phyloP scores from a whole-genome alignment of 2,329 filamentous ascomycete genomes.

The Tolypocladium tundrense region DNA sequence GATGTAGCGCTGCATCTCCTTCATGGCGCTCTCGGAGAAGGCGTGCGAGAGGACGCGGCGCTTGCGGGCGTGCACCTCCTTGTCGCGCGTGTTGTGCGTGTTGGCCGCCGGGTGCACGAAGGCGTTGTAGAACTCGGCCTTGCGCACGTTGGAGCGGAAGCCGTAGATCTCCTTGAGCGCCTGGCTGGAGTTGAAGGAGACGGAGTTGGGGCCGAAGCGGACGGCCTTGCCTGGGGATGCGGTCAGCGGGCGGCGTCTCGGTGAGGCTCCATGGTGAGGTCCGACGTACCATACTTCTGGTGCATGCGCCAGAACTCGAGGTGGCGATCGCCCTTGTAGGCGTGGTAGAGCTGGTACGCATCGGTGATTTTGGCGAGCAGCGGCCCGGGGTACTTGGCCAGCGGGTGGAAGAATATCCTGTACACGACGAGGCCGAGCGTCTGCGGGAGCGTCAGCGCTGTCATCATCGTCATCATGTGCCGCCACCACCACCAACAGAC shows the following conservation, averaged over 20 bases:
- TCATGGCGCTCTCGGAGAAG: slow-evolving; percentile 56
- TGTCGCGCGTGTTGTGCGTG: slow-evolving; percentile 64
- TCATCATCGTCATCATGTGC: neutral
- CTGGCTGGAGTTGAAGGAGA: slow-evolving; percentile 65
- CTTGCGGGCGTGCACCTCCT: slow-evolving; percentile 59
- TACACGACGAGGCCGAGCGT: slow-evolving; percentile 37
- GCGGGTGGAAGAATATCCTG: slow-evolving; percentile 51
- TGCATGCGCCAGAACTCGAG: slow-evolving; percentile 64
- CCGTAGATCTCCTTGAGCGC: slow-evolving; percentile 60
- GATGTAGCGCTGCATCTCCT: slow-evolving; percentile 59
- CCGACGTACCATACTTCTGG: slow-evolving; percentile 51
- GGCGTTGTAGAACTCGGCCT: slow-evolving; percentile 63
- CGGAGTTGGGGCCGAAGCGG: slow-evolving; percentile 67
- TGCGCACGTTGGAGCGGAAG: slow-evolving; percentile 52
- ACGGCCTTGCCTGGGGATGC: slow-evolving; percentile 44
- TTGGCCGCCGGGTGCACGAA: slow-evolving; percentile 63
- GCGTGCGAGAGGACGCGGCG: slow-evolving; percentile 61
- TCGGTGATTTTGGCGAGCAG: slow-evolving; percentile 54
- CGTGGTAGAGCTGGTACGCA: slow-evolving; percentile 59
- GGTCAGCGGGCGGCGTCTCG: neutral
- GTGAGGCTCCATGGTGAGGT: neutral
- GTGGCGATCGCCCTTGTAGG: slow-evolving; percentile 64
- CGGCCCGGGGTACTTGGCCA: slow-evolving; percentile 56
- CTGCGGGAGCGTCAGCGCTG: slow-evolving; percentile 13
- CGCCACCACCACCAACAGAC: neutral